Evolutionary conservation across 75 land plant genomes (phyloP).

Genomic region (Picea sitchensis): DNA sequence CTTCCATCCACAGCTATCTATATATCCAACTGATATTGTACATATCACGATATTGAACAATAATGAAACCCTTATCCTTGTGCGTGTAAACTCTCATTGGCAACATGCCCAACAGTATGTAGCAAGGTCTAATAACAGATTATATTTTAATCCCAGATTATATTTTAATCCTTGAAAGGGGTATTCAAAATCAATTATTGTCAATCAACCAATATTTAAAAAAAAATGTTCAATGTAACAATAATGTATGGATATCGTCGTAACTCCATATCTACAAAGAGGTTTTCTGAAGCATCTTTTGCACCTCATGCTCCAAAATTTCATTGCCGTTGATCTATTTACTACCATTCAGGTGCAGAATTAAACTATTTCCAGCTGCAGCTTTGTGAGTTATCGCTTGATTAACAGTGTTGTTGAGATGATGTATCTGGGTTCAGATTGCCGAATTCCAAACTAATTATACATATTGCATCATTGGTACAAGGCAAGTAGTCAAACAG

Average conservation of each 20-base stretch:
- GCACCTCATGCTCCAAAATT: background rate
- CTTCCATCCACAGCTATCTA: background rate
- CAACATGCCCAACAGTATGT: background rate
- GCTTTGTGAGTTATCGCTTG: background rate
- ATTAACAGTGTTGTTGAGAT: background rate
- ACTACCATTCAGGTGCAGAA: background rate
- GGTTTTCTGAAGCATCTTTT: background rate
- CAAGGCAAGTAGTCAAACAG: background rate
- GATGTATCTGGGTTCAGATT: background rate
- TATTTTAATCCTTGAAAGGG: too few species aligned
- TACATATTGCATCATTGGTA: background rate
- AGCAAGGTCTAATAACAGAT: background rate
- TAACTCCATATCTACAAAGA: slow-evolving; percentile 1
- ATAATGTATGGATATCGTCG: background rate
- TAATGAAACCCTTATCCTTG: background rate
- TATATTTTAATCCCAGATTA: background rate
- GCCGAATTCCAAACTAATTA: background rate
- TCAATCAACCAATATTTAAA: background rate
- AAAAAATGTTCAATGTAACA: background rate
- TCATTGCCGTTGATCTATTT: background rate
- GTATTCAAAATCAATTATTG: too few species aligned
- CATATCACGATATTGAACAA: background rate
- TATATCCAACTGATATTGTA: background rate
- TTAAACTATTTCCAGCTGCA: background rate
- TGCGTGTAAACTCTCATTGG: background rate